These are phyloP conservation scores for Wickerhamomyces mucosus DNA, from an alignment of 805 yeast species.

Conservation along the genomic window DNA sequence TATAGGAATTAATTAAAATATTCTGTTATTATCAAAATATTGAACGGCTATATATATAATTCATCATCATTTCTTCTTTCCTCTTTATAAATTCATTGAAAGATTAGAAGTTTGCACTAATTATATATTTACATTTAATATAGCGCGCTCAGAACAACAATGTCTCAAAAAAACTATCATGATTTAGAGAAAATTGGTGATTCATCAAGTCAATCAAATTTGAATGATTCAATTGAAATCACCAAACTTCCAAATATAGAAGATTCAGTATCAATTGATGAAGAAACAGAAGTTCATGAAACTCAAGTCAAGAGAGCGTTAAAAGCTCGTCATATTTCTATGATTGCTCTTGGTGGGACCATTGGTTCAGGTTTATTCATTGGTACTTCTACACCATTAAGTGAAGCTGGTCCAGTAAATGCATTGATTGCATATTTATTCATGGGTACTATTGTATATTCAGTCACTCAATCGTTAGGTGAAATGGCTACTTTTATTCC, in stretches of 20 bases:
- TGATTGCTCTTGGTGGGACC: slow-evolving; percentile 76
- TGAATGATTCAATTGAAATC: no score
- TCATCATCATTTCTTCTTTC: no score
- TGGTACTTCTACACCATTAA: slow-evolving; percentile 47
- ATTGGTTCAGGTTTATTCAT: slow-evolving; percentile 74
- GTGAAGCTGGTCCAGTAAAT: slow-evolving; percentile 59
- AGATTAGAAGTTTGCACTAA: no score
- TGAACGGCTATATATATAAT: no score
- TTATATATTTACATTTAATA: no score
- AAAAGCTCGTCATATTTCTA: slow-evolving; percentile 58
- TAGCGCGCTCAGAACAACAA: no score
- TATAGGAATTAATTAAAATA: no score
- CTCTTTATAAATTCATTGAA: no score
- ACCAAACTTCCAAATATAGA: slow-evolving; percentile 6
- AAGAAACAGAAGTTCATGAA: slow-evolving; percentile 20
- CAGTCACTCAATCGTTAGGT: slow-evolving; percentile 64
- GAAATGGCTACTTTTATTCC: slow-evolving; percentile 80
- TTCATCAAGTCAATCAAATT: no score
- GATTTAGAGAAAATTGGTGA: no score
- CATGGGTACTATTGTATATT: slow-evolving; percentile 56
- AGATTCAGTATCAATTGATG: slow-evolving; percentile 8
- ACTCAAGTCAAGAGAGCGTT: slow-evolving; percentile 48
- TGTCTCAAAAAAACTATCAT: no score
- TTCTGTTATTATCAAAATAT: no score
- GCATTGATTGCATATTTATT: slow-evolving; percentile 54